These are phyloP conservation scores for Saraca asoca DNA, from an alignment of 331 rosid genomes.

Conservation along the genomic window DNA sequence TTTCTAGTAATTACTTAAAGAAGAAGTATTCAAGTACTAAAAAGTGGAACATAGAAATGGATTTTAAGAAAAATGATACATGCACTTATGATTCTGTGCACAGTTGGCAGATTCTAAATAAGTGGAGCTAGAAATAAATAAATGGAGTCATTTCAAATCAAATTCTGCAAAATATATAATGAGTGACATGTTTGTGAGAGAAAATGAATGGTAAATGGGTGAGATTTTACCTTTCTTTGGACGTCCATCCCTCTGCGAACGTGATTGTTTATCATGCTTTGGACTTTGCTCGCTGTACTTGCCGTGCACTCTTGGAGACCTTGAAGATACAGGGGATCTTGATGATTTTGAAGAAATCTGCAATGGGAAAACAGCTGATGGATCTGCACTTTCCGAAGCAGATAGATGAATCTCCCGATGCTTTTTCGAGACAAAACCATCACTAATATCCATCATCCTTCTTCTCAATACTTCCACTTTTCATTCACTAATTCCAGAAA, in stretches of 20 bases:
- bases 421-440: conserved; percentile 51
- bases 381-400: conserved; percentile 50
- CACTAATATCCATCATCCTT: conserved; percentile 49
- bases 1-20: background rate
- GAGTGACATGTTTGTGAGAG: too few relatives aligned
- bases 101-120: too few relatives aligned
- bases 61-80: background rate
- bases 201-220: background rate
- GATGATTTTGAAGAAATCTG: conserved; percentile 46
- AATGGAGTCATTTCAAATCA: too few relatives aligned
- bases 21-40: conserved; percentile 4
- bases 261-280: conserved; percentile 39
- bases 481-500: conserved; percentile 17
- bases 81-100: too few relatives aligned
- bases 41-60: background rate
- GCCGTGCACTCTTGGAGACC: conserved; percentile 47
- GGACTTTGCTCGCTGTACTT: conserved; percentile 44
- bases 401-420: conserved; percentile 49
- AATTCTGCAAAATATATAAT: too few relatives aligned
- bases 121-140: too few relatives aligned
- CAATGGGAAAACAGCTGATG: conserved; percentile 45
- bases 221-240: conserved; percentile 55
- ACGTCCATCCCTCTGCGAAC: conserved; percentile 48
- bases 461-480: conserved; percentile 25
- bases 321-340: conserved; percentile 46